A percentile compares a stretch with the other conserved stretches of the same genome.
phyloP scores from a whole-genome alignment of 352 stramenopile species.

The Globisporangium iwayamae region DNA sequence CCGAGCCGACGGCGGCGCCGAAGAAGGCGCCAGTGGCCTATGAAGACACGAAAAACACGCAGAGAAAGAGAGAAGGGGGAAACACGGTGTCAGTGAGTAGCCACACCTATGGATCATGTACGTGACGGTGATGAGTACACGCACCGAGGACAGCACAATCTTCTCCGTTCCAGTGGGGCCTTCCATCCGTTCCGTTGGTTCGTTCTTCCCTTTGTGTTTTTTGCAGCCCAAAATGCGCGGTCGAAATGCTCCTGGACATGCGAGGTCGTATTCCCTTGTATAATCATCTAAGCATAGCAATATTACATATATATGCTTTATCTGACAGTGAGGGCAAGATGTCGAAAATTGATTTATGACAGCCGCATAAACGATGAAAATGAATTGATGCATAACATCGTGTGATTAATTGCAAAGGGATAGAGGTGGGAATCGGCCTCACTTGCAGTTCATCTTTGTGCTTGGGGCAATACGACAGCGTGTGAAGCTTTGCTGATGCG shows the following conservation, averaged over 20 bases:
- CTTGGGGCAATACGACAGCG: conserved; percentile 92
- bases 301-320: too few species aligned
- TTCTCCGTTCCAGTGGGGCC: conserved; percentile 65
- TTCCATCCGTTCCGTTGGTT: conserved; percentile 45
- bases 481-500: conserved; percentile 92
- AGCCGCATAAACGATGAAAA: background rate
- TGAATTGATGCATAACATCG: background rate
- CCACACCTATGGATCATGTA: too few species aligned
- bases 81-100: background rate
- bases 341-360: background rate
- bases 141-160: conserved; percentile 70
- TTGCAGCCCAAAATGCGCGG: conserved; percentile 3
- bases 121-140: background rate
- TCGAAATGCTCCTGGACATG: background rate
- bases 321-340: too few species aligned
- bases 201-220: conserved; percentile 8
- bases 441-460: conserved; percentile 67
- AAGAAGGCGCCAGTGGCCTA: conserved; percentile 79
- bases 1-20: conserved; percentile 58
- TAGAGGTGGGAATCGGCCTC: fast-evolving
- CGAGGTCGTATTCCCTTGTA: too few species aligned
- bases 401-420: background rate
- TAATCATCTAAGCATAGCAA: too few species aligned
- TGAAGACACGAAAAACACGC: background rate
- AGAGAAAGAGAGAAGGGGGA: background rate